These are phyloP conservation scores for Blechomonas ayalai DNA, from an alignment of 208 protist genomes.

Conservation along the genomic window DNA sequence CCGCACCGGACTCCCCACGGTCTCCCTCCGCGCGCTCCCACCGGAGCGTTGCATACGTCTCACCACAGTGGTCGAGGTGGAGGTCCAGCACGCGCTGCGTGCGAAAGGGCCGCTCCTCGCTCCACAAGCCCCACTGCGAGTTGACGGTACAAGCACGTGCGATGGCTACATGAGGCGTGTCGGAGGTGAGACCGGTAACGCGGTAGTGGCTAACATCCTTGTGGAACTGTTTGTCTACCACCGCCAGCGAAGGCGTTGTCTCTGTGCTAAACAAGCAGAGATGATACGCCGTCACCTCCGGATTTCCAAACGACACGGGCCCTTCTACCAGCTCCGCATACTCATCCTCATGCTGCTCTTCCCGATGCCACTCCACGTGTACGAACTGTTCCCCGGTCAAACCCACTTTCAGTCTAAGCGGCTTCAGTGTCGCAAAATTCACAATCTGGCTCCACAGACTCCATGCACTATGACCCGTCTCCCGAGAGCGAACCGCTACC, in stretches of 20 bases:
- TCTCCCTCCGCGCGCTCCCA: constrained; percentile 58
- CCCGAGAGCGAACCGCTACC: constrained; percentile 59
- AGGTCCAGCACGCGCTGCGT: constrained; percentile 55
- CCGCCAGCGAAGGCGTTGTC: constrained; percentile 56
- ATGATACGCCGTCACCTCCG: constrained; percentile 69
- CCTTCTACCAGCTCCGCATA: constrained; percentile 40
- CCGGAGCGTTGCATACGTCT: constrained; percentile 64
- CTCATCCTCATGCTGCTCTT: constrained; percentile 46
- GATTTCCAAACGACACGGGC: constrained; percentile 42
- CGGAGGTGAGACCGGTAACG: constrained; percentile 36
- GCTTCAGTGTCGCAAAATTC: constrained; percentile 79
- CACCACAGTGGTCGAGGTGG: constrained; percentile 40
- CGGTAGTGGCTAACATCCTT: constrained; percentile 51
- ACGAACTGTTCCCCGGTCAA: constrained; percentile 69
- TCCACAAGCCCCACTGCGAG: constrained; percentile 84
- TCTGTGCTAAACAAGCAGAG: constrained; percentile 75
- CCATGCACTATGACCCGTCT: constrained; percentile 20
- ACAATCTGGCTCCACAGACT: constrained; percentile 68
- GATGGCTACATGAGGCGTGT: constrained; percentile 77
- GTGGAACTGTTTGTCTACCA: constrained; percentile 86
- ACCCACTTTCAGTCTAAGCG: constrained; percentile 41
- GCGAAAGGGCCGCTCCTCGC: constrained; percentile 60
- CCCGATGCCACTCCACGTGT: constrained; percentile 69
- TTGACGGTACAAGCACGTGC: constrained; percentile 60
- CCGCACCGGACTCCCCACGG: constrained; percentile 7